These are phyloP conservation scores for Tricholoma sp. DNA, from an alignment of 768 basidiomycete species.

Conservation along the genomic window DNA sequence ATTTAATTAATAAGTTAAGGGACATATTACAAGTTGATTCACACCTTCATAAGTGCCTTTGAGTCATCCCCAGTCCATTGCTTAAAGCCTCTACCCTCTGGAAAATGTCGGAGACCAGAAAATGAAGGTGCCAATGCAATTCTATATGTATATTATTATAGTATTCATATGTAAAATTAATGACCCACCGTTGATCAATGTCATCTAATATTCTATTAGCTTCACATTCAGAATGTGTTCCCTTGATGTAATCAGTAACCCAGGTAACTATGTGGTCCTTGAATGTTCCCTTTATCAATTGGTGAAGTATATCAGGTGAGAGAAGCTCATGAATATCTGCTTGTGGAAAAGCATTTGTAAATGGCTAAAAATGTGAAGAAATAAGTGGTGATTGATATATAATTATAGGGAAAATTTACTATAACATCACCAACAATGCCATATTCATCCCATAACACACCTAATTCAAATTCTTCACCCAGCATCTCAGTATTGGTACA, in stretches of 20 bases:
- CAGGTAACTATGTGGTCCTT: conserved; percentile 27
- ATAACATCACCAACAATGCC: conserved; percentile 3
- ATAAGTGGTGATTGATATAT: background rate
- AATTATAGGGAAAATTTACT: background rate
- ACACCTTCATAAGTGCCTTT: conserved; percentile 1
- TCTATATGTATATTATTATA: background rate
- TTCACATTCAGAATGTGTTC: conserved; percentile 4
- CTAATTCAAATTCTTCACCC: background rate
- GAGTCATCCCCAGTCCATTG: background rate
- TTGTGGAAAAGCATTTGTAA: background rate
- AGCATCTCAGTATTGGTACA: background rate
- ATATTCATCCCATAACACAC: background rate
- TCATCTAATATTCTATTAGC: conserved; percentile 23
- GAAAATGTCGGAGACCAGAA: conserved; percentile 6
- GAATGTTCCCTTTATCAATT: conserved; percentile 27
- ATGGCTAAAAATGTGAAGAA: background rate
- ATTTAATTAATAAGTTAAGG: background rate
- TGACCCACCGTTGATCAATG: conserved; percentile 20
- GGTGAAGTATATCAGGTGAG: no score
- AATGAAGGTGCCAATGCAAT: conserved; percentile 10
- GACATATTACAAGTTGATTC: background rate
- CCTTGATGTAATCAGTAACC: conserved; percentile 20
- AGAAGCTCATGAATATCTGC: no score
- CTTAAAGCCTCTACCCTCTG: conserved; percentile 4
- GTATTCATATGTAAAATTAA: background rate